A percentile compares a stretch with the other conserved stretches of the same genome.
Evolutionary conservation across 805 yeast species (phyloP).

Genomic region (Starmerella tilneyi): DNA sequence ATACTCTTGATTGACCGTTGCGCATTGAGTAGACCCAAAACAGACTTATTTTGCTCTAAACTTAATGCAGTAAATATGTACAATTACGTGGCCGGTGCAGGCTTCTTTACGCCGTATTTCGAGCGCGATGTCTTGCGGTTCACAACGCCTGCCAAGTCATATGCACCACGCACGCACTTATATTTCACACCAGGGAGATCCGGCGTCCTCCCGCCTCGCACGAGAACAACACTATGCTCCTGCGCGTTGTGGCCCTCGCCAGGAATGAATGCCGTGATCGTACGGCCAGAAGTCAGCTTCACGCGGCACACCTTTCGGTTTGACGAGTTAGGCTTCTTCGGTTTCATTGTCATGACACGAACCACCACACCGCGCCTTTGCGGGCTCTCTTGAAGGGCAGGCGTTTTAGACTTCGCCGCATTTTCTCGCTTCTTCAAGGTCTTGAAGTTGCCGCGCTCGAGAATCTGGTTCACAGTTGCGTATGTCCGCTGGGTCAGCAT

Average conservation of each 20-base stretch:
- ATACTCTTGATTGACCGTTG: too few relatives aligned
- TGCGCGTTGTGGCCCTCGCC: conserved; percentile 98
- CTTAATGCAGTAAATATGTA: conserved; percentile 2
- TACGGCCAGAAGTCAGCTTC: conserved; percentile 77
- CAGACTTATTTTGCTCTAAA: too few relatives aligned
- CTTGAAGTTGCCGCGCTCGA: conserved; percentile 29
- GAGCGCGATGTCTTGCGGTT: conserved; percentile 83
- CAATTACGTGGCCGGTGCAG: conserved; percentile 25
- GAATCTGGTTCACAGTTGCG: conserved; percentile 31
- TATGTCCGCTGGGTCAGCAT: conserved; percentile 13
- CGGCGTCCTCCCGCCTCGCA: conserved; percentile 97
- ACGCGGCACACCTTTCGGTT: conserved; percentile 96
- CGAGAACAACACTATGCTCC: conserved; percentile 91
- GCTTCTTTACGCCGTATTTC: conserved; percentile 78
- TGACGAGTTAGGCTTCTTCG: conserved; percentile 97
- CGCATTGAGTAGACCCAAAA: too few relatives aligned
- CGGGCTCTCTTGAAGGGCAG: conserved; percentile 75
- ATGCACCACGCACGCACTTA: conserved; percentile 84
- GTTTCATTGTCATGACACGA: conserved; percentile 88
- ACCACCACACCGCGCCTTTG: conserved; percentile 87
- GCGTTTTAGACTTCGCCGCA: conserved; percentile 47
- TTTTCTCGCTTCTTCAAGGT: conserved; percentile 28
- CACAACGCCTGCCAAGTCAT: conserved; percentile 90
- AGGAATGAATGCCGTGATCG: conserved; percentile 85
- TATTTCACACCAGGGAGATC: conserved; percentile 98